phyloP scores from a whole-genome alignment of 192 early-diverging fungal species.

The Coemansia sp. region DNA sequence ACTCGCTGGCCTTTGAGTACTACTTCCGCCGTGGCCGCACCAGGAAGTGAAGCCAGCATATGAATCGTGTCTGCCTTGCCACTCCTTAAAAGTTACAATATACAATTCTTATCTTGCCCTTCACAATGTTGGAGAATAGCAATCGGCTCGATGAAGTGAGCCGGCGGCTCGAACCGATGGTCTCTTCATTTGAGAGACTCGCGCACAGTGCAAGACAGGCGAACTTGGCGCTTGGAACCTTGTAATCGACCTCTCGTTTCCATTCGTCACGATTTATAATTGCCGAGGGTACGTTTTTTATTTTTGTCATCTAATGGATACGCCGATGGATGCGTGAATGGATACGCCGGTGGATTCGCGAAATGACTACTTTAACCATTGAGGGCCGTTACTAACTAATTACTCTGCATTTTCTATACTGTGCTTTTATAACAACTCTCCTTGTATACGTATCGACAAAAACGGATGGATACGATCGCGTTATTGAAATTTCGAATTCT shows the following conservation, averaged over 20 bases:
- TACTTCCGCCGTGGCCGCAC: conserved; percentile 69
- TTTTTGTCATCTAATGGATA: conserved; percentile 2
- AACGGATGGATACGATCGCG: neutral
- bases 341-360: neutral
- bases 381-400: conserved; percentile 5
- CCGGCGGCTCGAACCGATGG: neutral
- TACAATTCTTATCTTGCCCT: neutral
- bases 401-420: neutral
- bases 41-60: conserved; percentile 32
- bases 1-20: conserved; percentile 91
- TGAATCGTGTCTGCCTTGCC: neutral
- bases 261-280: conserved; percentile 6
- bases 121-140: neutral
- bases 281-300: conserved; percentile 5
- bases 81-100: neutral
- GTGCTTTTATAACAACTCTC: neutral
- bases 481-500: neutral
- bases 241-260: conserved; percentile 5
- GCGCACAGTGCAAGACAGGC: neutral
- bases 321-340: conserved; percentile 11
- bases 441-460: neutral
- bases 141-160: neutral
- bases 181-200: neutral
- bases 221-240: neutral
- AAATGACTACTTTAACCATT: neutral